A percentile compares a stretch with the other conserved stretches of the same genome.
Evolutionary conservation across 306 rosid genomes (phyloP).

Genomic region (Dalbergia cultrata): DNA sequence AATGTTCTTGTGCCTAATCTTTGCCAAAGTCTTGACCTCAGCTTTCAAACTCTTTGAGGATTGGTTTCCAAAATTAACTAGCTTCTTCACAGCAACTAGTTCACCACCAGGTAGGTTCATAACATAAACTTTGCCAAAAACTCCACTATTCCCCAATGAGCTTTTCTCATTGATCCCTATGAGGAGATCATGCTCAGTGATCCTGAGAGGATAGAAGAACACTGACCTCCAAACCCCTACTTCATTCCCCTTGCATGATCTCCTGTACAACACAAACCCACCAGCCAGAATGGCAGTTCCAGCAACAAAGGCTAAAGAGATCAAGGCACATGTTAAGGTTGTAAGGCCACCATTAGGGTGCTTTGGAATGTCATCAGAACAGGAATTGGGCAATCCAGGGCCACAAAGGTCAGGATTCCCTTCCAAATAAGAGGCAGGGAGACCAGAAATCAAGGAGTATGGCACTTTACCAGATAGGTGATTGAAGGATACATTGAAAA

Average conservation of each 20-base stretch:
- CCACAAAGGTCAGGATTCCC: slow-evolving; percentile 94
- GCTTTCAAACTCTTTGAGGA: slow-evolving; percentile 77
- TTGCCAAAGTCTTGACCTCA: slow-evolving; percentile 89
- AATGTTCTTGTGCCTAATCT: slow-evolving; percentile 90
- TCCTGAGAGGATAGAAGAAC: slow-evolving; percentile 92
- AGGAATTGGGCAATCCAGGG: slow-evolving; percentile 75
- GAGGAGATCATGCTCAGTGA: slow-evolving; percentile 82
- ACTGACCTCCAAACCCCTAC: slow-evolving; percentile 74
- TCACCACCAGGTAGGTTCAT: slow-evolving; percentile 85
- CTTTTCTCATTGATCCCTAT: slow-evolving; percentile 89
- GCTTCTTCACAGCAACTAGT: slow-evolving; percentile 83
- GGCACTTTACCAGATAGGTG: slow-evolving; percentile 90
- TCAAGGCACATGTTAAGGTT: slow-evolving; percentile 68
- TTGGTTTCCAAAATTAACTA: slow-evolving; percentile 76
- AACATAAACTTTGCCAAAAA: slow-evolving; percentile 77
- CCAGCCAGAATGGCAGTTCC: slow-evolving; percentile 68
- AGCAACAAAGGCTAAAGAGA: slow-evolving; percentile 76
- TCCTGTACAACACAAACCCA: slow-evolving; percentile 66
- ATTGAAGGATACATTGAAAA: slow-evolving; percentile 93
- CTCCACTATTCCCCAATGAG: slow-evolving; percentile 69
- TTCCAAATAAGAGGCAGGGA: slow-evolving; percentile 95
- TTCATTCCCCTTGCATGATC: slow-evolving; percentile 59
- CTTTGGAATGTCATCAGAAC: slow-evolving; percentile 69
- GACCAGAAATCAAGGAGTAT: slow-evolving; percentile 79
- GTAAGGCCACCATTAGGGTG: slow-evolving; percentile 61